These are phyloP conservation scores for Gossypium herbaceum DNA, from an alignment of 345 rosid genomes.

Conservation along the genomic window DNA sequence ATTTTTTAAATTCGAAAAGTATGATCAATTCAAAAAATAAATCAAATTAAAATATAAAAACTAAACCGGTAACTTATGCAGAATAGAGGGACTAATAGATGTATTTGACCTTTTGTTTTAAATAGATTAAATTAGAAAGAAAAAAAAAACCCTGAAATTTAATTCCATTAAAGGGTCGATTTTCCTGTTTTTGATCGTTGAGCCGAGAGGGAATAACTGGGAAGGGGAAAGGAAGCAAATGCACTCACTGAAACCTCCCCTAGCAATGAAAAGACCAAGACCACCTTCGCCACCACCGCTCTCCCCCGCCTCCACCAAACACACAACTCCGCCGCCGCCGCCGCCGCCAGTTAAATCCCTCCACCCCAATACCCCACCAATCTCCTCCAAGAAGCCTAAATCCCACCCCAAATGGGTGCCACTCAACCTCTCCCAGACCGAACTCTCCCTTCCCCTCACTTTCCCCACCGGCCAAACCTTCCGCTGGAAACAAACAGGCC, in stretches of 20 bases:
- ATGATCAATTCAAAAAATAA: too few species aligned
- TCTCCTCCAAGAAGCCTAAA: slow-evolving; percentile 21
- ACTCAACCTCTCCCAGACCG: slow-evolving; percentile 51
- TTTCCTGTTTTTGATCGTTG: background rate
- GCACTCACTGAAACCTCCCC: slow-evolving; percentile 2
- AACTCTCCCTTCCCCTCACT: slow-evolving; percentile 73
- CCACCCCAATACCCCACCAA: slow-evolving; percentile 29
- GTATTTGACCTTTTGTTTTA: too few species aligned
- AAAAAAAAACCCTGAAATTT: background rate
- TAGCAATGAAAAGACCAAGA: slow-evolving; percentile 54
- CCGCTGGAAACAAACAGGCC: slow-evolving; percentile 86
- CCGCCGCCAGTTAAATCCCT: slow-evolving; percentile 18
- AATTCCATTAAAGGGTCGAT: background rate
- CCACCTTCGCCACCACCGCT: slow-evolving; percentile 24
- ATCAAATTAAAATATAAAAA: too few species aligned
- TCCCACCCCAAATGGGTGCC: slow-evolving; percentile 44
- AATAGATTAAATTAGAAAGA: too few species aligned
- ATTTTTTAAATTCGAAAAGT: too few species aligned
- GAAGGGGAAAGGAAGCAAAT: background rate
- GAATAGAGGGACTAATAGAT: too few species aligned
- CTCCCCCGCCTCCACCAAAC: slow-evolving; percentile 22
- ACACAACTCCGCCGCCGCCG: background rate
- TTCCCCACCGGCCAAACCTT: slow-evolving; percentile 97
- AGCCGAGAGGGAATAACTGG: background rate
- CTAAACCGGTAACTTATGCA: too few species aligned